A percentile compares a stretch with the other conserved stretches of the same genome.
phyloP scores from a whole-genome alignment of 225 moss, liverwort and hornwort genomes.

The Thuidium tamariscinum region DNA sequence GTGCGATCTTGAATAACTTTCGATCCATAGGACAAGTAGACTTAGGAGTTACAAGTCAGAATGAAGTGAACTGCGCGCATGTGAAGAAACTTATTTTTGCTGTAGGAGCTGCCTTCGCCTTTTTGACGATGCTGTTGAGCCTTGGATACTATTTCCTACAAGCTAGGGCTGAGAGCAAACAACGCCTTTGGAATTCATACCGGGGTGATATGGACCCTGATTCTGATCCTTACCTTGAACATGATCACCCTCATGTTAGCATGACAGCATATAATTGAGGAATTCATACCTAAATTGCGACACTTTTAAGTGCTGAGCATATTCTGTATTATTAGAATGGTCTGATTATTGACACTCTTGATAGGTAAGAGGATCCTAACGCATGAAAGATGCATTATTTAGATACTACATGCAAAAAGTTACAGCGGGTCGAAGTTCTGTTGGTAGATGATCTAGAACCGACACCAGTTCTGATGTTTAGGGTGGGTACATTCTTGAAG shows the following conservation, averaged over 20 bases:
- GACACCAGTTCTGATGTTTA: neutral
- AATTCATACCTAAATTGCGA: neutral
- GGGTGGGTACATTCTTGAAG: neutral
- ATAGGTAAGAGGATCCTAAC: neutral
- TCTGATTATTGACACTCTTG: neutral
- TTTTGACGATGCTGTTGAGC: slow-evolving; percentile 53
- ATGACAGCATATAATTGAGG: slow-evolving; percentile 42
- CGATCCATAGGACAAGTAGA: slow-evolving; percentile 11
- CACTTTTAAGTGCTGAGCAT: neutral
- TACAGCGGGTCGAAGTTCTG: neutral
- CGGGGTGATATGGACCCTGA: slow-evolving; percentile 2
- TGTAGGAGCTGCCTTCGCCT: slow-evolving; percentile 55
- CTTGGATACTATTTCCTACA: slow-evolving; percentile 48
- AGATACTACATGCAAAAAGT: neutral
- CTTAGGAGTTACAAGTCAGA: slow-evolving; percentile 7
- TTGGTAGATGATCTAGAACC: neutral
- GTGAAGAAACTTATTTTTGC: slow-evolving; percentile 55
- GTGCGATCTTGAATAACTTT: slow-evolving; percentile 23
- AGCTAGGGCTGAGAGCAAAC: slow-evolving; percentile 24
- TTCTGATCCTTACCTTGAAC: slow-evolving; percentile 19
- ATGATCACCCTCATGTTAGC: slow-evolving; percentile 44
- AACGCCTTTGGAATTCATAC: slow-evolving; percentile 18
- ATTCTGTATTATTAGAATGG: neutral
- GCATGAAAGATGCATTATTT: neutral
- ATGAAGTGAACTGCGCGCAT: slow-evolving; percentile 26